Percentiles rank a stretch among this genome's conserved stretches.
Conservation (phyloP, 208 protist species). For the Ichthyophonus hoferi region DNA sequence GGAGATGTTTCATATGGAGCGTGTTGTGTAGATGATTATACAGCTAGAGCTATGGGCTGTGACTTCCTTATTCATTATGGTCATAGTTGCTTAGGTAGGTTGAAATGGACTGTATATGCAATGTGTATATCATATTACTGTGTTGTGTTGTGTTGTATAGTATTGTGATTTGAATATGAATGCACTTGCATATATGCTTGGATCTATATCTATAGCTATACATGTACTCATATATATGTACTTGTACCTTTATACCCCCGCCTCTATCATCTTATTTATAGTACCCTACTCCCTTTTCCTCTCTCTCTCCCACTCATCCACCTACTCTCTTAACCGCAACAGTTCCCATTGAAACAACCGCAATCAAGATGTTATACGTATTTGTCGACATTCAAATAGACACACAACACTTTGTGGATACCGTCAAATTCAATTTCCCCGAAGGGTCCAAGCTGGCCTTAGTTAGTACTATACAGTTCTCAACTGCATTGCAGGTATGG, state of each 20-base stretch:
- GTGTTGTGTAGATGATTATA: conserved; percentile 97
- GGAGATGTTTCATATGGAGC: conserved; percentile 98
- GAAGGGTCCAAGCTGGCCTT: conserved; percentile 71
- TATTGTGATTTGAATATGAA: background rate
- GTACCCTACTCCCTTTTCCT: too few species aligned
- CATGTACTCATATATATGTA: conserved; percentile 2
- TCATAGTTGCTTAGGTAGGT: conserved; percentile 77
- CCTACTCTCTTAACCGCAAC: too few species aligned
- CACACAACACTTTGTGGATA: conserved; percentile 88
- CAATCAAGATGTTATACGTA: conserved; percentile 93
- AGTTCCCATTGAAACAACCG: conserved; percentile 73
- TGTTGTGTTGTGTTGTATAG: too few species aligned
- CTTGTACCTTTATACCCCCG: background rate
- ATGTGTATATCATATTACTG: too few species aligned
- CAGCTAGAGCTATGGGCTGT: conserved; percentile 83
- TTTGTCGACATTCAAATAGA: conserved; percentile 98
- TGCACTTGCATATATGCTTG: background rate
- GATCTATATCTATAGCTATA: background rate
- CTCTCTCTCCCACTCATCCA: too few species aligned
- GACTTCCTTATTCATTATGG: conserved; percentile 98
- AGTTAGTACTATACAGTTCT: conserved; percentile 94
- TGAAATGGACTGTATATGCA: too few species aligned
- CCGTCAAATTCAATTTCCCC: conserved; percentile 79
- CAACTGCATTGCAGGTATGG: conserved; percentile 76
- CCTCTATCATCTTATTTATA: background rate